Evolutionary conservation across 257 asterid species (phyloP).

Genomic region (Solanum pinnatisectum): DNA sequence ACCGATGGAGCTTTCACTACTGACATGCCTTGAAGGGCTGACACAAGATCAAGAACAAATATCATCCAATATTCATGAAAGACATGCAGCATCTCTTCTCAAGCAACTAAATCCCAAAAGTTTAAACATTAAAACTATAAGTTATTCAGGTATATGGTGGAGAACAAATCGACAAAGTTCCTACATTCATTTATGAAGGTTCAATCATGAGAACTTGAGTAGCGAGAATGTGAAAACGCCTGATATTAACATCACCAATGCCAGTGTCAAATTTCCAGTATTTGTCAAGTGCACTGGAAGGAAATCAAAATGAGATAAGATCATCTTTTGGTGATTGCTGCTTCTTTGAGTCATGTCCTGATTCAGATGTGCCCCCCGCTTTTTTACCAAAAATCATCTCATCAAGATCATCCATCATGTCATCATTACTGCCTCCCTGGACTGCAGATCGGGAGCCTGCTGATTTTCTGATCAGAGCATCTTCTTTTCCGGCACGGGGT

Average conservation of each 20-base stretch:
- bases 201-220: background rate
- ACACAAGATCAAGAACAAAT: background rate
- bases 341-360: constrained; percentile 46
- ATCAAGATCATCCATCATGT: constrained; percentile 92
- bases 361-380: constrained; percentile 50
- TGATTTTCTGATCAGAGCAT: constrained; percentile 49
- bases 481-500: constrained; percentile 57
- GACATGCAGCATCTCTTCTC: background rate
- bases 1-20: background rate
- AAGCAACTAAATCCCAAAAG: background rate
- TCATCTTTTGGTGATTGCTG: constrained; percentile 67
- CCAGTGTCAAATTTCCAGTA: background rate
- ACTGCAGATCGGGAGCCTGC: constrained; percentile 28
- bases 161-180: background rate
- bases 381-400: constrained; percentile 97
- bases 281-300: background rate
- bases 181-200: background rate
- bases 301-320: constrained; percentile 54
- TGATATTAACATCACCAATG: constrained; percentile 14
- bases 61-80: background rate
- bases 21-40: background rate
- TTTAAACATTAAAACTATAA: background rate
- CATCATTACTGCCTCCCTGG: constrained; percentile 53
- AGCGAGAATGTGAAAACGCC: background rate
- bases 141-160: background rate